Base-by-base conservation (phyloP, 2,329 filamentous ascomycete species). In the Aspergillus intermedius region DNA sequence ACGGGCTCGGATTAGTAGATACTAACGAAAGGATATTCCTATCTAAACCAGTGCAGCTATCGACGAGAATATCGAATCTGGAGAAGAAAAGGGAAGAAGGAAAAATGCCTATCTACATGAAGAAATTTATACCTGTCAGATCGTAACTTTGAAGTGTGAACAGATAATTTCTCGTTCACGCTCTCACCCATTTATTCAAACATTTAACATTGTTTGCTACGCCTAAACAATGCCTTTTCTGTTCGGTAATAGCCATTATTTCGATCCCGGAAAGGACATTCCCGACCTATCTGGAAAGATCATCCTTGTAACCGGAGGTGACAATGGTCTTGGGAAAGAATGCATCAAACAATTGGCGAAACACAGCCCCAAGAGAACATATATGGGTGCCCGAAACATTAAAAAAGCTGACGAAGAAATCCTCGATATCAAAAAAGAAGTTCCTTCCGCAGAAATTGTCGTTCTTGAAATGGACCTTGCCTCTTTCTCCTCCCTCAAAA, bases 311-410 rank as follows among this genome's bases (percentile, higher is more conserved):
- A 74, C 73, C n/a, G 72, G 72, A 47, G 72, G 73, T 46, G 77
- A 76, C 48, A 60, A 64, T 5, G 75, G 75, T 21, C 62, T 78
- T 4, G 75, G 75, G 35, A 71, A 71, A 46, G 68, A 74, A 55
- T 70, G 72, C 28, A 62, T 77, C 34, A 39, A 40, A 4, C 44
- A 57, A 23, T 28, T 49, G 7, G 21, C 23, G 10, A 17, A 37
- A 22, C 47, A 54, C 40, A 42, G 48, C 21, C 49, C 52, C 7
- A 45, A 37, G 1, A 22, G 22, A 3, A 49, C 51, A 23, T 54
- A 49, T 13, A 40, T 52, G n/a, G 49, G 39, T 10, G 44, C 49
- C 12, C 49, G 49, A 15, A 42, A 21, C 13, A 12, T 10, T 9
- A 13, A 12, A 19, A 54, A 49, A 32, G 53, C 55, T 3, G 15